A percentile compares a stretch with the other conserved stretches of the same genome.
These are phyloP conservation scores for Eimeria maxima DNA, from an alignment of 169 alveolate species.

Conservation along the genomic window DNA sequence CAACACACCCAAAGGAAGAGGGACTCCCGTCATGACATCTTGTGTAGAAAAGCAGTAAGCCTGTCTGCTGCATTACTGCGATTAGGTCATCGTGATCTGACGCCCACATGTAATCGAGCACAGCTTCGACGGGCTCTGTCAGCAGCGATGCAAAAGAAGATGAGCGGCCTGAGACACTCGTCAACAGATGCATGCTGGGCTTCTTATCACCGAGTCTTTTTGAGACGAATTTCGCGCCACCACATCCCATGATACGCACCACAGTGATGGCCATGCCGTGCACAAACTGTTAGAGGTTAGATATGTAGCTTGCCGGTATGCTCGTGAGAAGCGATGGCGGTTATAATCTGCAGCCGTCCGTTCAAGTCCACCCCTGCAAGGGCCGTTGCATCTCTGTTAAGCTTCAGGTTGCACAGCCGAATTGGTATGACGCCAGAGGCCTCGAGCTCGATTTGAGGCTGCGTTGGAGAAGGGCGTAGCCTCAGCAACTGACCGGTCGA, in stretches of 20 bases:
- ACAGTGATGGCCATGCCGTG: background rate
- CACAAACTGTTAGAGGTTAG: background rate
- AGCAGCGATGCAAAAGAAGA: background rate
- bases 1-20: background rate
- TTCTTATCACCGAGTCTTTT: background rate
- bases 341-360: slow-evolving; percentile 31
- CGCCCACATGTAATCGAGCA: slow-evolving; percentile 72
- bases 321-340: background rate
- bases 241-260: background rate
- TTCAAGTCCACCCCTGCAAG: slow-evolving; percentile 53
- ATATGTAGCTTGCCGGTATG: slow-evolving; percentile 37
- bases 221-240: background rate
- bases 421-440: slow-evolving; percentile 31
- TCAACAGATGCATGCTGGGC: background rate
- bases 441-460: slow-evolving; percentile 48
- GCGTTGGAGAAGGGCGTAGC: background rate
- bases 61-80: slow-evolving; percentile 37
- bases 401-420: slow-evolving; percentile 29
- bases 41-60: slow-evolving; percentile 16
- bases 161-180: background rate
- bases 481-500: slow-evolving; percentile 62
- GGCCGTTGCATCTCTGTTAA: slow-evolving; percentile 13
- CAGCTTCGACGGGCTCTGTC: slow-evolving; percentile 62
- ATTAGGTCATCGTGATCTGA: slow-evolving; percentile 61
- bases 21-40: background rate